These are phyloP conservation scores for Capniomyces stellatus DNA, from an alignment of 371 early-diverging fungal genomes.

Conservation along the genomic window DNA sequence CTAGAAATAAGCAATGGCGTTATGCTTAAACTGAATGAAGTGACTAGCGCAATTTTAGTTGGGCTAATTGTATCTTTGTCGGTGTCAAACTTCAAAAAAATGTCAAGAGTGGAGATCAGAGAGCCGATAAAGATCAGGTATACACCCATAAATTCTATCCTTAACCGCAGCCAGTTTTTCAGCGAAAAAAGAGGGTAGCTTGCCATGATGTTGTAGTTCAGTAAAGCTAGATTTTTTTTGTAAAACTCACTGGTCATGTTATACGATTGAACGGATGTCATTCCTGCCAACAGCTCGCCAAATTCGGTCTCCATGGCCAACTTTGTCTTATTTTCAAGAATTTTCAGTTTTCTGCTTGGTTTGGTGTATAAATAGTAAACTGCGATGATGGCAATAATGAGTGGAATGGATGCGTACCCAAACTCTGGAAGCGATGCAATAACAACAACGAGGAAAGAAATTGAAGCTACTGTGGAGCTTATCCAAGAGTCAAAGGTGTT, in stretches of 20 bases:
- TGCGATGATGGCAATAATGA: slow-evolving; percentile 25
- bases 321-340: slow-evolving; percentile 59
- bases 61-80: slow-evolving; percentile 25
- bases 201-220: slow-evolving; percentile 56
- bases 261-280: slow-evolving; percentile 29
- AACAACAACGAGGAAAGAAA: slow-evolving; percentile 48
- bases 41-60: slow-evolving; percentile 60
- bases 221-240: slow-evolving; percentile 26
- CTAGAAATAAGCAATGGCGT: slow-evolving; percentile 55
- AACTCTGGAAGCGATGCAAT: slow-evolving; percentile 41
- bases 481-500: slow-evolving; percentile 47
- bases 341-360: slow-evolving; percentile 70
- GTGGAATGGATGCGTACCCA: slow-evolving; percentile 18
- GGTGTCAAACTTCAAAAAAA: slow-evolving; percentile 22
- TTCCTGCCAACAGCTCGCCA: slow-evolving; percentile 33
- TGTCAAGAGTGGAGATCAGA: no score
- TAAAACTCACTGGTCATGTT: slow-evolving; percentile 36
- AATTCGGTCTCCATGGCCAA: slow-evolving; percentile 49
- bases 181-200: slow-evolving; percentile 65
- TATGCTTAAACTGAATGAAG: slow-evolving; percentile 54
- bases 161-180: slow-evolving; percentile 78
- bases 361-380: slow-evolving; percentile 42
- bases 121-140: slow-evolving; percentile 32
- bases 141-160: slow-evolving; percentile 13
- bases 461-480: slow-evolving; percentile 36